Evolutionary conservation across 179 eudicot species (phyloP).

Genomic region (Beta macrorhiza): DNA sequence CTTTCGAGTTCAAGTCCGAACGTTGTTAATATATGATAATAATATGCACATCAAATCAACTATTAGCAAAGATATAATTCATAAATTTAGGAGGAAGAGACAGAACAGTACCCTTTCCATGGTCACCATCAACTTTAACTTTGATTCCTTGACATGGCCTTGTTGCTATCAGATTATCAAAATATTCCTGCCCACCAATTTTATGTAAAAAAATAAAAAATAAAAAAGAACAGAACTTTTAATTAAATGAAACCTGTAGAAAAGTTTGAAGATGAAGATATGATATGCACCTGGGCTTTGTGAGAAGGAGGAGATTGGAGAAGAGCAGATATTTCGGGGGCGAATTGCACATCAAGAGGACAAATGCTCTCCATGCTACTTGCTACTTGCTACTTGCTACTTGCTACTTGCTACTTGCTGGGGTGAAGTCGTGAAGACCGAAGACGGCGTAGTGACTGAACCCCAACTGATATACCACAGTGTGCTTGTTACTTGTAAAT

Average conservation of each 20-base stretch:
- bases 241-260: too few species aligned
- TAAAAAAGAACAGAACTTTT: too few species aligned
- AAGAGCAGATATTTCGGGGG: conserved; percentile 55
- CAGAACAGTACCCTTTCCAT: conserved; percentile 63
- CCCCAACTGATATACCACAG: too few species aligned
- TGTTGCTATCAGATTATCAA: conserved; percentile 47
- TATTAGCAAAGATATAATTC: not conserved
- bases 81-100: too few species aligned
- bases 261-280: not conserved
- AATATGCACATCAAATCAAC: too few species aligned
- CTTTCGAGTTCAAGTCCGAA: too few species aligned
- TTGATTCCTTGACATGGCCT: conserved; percentile 44
- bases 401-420: too few species aligned
- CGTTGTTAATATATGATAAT: too few species aligned
- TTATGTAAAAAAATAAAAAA: not conserved
- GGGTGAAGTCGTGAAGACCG: too few species aligned
- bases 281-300: conserved; percentile 41
- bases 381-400: too few species aligned
- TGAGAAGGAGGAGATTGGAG: conserved; percentile 49
- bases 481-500: too few species aligned
- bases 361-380: conserved; percentile 41
- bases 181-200: conserved; percentile 52
- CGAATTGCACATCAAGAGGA: conserved; percentile 45
- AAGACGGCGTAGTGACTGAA: too few species aligned
- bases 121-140: conserved; percentile 47